Base-by-base conservation (phyloP, 2,329 filamentous ascomycete genomes). In the Sporothrix variecibatus region DNA sequence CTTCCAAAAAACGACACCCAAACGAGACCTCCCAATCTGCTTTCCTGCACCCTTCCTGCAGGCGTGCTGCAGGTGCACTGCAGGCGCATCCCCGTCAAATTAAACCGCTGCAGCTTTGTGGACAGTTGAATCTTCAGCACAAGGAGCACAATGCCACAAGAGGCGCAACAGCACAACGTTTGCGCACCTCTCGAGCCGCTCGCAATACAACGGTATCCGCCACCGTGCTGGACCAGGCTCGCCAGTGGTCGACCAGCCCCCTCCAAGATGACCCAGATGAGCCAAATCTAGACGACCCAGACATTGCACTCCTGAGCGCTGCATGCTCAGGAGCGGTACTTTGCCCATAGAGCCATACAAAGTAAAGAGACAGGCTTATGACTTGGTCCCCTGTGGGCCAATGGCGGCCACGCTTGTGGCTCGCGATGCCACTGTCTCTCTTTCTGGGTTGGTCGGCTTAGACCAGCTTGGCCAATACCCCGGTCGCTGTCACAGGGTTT, bases 371-470 rank as follows among this genome's bases (percentile, higher is more conserved):
- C 43, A 49, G 15, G 43, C 12, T 15, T 49, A 20, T 49, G 23
- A 23, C 26, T 8, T 38, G 46, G 26, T 56, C 9, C 23, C 4
- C 49, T 40, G 46, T 64, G 34, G 49, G 20, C 73, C 73, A 76
- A 75, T 72, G 38, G 74, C 34, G n/a, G 38, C 43, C 46, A 43
- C 56, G 68, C 53, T 49, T 43, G 11, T 69, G 60, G 40, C 28
- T 68, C 58, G 62, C 60, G 74, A 75, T 73, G 72, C 74, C 72
- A 75, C 74, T 69, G 67, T 73, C 68, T 72, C 49, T 72, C 58
- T 15, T 64, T 43, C 40, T 53, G 26, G 58, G 56, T 34, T 72
- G 60, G 31, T 15, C 46, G 46, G 28, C 43, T 51, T 28, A 43
- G 65, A 28, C 58, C 46, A 3, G 26, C 58, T 28, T 72, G 58